Conservation (phyloP, 176 grass and related monocot genomes). For the Metroxylon sagu region DNA sequence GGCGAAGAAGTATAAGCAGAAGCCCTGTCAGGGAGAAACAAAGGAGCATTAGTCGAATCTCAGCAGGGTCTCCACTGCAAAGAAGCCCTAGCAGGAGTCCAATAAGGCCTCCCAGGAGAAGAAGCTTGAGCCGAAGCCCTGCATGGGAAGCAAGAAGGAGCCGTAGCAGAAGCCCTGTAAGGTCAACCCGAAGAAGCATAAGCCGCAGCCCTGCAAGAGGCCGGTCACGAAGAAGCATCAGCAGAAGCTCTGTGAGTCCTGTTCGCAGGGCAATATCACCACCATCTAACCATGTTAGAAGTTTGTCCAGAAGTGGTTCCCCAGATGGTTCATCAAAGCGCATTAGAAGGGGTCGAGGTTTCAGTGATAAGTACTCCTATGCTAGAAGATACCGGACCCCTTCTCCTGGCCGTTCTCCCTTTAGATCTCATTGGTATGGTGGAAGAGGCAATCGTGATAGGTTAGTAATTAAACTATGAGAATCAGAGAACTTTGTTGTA, state of each 20-base stretch:
- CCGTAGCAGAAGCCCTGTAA: conserved; percentile 60
- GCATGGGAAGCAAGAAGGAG: conserved; percentile 36
- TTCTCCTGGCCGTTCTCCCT: conserved; percentile 56
- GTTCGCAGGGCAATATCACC: conserved; percentile 53
- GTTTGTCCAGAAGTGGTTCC: conserved; percentile 76
- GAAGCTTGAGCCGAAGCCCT: conserved; percentile 52
- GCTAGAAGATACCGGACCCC: conserved; percentile 92
- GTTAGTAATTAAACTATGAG: conserved; percentile 20
- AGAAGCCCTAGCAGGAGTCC: conserved; percentile 29
- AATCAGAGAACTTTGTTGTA: no score
- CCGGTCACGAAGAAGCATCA: conserved; percentile 1
- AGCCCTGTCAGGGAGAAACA: conserved; percentile 36
- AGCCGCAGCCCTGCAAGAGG: conserved; percentile 29
- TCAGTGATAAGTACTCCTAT: conserved; percentile 84
- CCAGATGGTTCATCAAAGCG: conserved; percentile 80
- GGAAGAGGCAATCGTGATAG: conserved; percentile 73
- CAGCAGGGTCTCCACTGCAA: conserved; percentile 28
- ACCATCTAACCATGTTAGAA: conserved; percentile 53
- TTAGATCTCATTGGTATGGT: conserved; percentile 51
- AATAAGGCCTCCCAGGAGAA: conserved; percentile 20
- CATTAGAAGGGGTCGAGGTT: conserved; percentile 74
- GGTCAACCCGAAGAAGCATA: conserved; percentile 50
- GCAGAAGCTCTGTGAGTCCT: conserved; percentile 21
- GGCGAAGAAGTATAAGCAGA: conserved; percentile 34
- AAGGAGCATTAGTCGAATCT: conserved; percentile 42